These are phyloP conservation scores for Taiozyma onychis DNA, from an alignment of 1,139 yeast species.

Conservation along the genomic window DNA sequence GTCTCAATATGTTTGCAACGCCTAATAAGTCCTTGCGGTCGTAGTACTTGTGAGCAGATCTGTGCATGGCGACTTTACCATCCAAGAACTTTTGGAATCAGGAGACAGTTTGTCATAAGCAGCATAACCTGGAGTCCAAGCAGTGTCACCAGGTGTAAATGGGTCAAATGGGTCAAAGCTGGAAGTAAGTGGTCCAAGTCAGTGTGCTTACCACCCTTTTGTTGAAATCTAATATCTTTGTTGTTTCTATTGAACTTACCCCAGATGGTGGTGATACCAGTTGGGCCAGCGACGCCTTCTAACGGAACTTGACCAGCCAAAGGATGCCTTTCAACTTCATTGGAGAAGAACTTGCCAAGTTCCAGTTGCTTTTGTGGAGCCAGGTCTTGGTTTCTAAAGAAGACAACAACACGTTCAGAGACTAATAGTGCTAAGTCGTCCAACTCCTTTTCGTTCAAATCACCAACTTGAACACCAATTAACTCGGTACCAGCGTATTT, in stretches of 20 bases:
- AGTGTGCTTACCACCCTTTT: conserved; percentile 9
- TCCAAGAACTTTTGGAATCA: conserved; percentile 1
- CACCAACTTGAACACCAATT: conserved; percentile 45
- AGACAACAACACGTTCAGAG: conserved; percentile 47
- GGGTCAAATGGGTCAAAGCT: no score
- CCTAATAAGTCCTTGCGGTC: conserved; percentile 1
- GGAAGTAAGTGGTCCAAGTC: conserved; percentile 35
- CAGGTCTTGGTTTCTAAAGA: conserved; percentile 42
- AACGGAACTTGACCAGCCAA: conserved; percentile 30
- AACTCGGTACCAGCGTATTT: conserved; percentile 52
- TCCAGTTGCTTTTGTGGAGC: conserved; percentile 39
- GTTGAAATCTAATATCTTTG: conserved; percentile 4
- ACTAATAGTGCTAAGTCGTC: conserved; percentile 48
- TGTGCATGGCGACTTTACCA: background rate
- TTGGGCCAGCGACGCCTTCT: no score
- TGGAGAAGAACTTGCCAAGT: conserved; percentile 32
- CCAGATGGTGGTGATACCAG: background rate
- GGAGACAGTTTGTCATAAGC: conserved; percentile 36
- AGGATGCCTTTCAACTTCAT: conserved; percentile 41
- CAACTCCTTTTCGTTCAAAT: conserved; percentile 43
- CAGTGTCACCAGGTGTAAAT: conserved; percentile 1
- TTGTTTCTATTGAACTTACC: conserved; percentile 25
- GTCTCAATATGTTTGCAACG: conserved; percentile 27
- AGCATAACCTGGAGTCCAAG: background rate
- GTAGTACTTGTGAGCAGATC: background rate